Percentiles rank a stretch among this genome's conserved stretches.
Evolutionary conservation across 495 filamentous ascomycete genomes (phyloP).

Genomic region (Podospora pseudopauciseta): DNA sequence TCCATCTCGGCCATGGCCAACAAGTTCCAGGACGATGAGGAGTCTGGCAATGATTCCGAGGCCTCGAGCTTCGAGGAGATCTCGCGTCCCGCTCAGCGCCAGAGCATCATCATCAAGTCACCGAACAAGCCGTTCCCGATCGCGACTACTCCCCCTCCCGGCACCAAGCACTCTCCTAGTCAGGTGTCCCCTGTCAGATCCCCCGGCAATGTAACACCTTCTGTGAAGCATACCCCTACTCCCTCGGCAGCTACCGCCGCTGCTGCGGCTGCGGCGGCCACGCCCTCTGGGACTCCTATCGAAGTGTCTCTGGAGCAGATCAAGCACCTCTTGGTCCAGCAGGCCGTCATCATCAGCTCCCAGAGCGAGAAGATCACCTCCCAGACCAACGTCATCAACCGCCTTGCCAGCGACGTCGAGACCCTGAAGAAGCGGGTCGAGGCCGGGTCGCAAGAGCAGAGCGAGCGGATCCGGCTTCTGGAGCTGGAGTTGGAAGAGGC

Average conservation of each 20-base stretch:
- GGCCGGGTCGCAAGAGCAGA: constrained; percentile 57
- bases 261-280: constrained; percentile 22
- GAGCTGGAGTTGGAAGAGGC: constrained; percentile 64
- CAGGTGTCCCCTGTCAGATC: constrained; percentile 34
- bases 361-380: constrained; percentile 58
- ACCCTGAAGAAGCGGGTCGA: constrained; percentile 62
- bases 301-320: constrained; percentile 56
- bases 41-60: constrained; percentile 57
- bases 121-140: constrained; percentile 29
- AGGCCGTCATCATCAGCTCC: constrained; percentile 56
- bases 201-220: constrained; percentile 16
- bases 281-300: constrained; percentile 27
- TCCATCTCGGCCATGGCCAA: constrained; percentile 79
- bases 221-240: constrained; percentile 16
- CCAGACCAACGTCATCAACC: constrained; percentile 57
- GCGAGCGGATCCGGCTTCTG: constrained; percentile 64
- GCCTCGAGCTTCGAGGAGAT: constrained; percentile 81
- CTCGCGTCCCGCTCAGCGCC: constrained; percentile 51
- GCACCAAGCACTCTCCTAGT: constrained; percentile 26
- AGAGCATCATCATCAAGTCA: constrained; percentile 26
- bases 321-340: constrained; percentile 59
- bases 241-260: constrained; percentile 16
- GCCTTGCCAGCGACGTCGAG: constrained; percentile 66
- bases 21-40: constrained; percentile 77
- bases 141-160: constrained; percentile 28